A percentile compares a stretch with the other conserved stretches of the same genome.
phyloP scores from a whole-genome alignment of 1,284 basidiomycete species.

The Meira nashicola region DNA sequence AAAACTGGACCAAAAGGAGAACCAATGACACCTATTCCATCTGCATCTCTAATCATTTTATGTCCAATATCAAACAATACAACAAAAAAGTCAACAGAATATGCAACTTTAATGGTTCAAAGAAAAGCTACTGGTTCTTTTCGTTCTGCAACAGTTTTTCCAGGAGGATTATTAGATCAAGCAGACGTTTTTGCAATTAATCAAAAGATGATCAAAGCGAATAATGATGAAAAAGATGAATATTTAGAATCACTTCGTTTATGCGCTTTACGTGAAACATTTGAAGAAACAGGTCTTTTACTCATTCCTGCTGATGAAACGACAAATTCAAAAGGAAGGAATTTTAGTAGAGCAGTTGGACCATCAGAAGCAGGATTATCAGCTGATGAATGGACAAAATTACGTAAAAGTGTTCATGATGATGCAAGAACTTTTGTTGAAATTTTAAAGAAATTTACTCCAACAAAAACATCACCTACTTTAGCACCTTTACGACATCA shows the following conservation, averaged over 20 bases:
- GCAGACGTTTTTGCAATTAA: constrained; percentile 27
- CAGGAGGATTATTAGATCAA: constrained; percentile 39
- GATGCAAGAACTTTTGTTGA: constrained; percentile 35
- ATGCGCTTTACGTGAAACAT: constrained; percentile 42
- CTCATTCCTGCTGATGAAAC: constrained; percentile 26
- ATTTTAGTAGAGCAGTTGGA: constrained; percentile 31
- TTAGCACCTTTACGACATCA: constrained; percentile 34
- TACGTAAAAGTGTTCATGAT: constrained; percentile 40
- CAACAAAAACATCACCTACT: background rate
- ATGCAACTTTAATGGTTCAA: constrained; percentile 40
- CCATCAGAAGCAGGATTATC: constrained; percentile 34
- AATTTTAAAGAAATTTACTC: constrained; percentile 23
- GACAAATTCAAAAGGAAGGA: constrained; percentile 16
- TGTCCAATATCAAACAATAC: constrained; percentile 21
- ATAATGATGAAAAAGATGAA: background rate
- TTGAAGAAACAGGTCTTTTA: constrained; percentile 44
- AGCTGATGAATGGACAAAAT: constrained; percentile 30
- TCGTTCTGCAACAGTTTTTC: constrained; percentile 45
- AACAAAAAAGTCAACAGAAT: constrained; percentile 11
- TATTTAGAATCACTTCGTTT: constrained; percentile 35
- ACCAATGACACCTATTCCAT: constrained; percentile 44
- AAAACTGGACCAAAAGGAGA: constrained; percentile 21
- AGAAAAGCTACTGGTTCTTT: constrained; percentile 38
- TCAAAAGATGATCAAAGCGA: constrained; percentile 8
- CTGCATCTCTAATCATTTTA: constrained; percentile 41